A percentile compares a stretch with the other conserved stretches of the same genome.
These are phyloP conservation scores for Camellia oleifera DNA, from an alignment of 179 eudicot genomes.

Conservation along the genomic window DNA sequence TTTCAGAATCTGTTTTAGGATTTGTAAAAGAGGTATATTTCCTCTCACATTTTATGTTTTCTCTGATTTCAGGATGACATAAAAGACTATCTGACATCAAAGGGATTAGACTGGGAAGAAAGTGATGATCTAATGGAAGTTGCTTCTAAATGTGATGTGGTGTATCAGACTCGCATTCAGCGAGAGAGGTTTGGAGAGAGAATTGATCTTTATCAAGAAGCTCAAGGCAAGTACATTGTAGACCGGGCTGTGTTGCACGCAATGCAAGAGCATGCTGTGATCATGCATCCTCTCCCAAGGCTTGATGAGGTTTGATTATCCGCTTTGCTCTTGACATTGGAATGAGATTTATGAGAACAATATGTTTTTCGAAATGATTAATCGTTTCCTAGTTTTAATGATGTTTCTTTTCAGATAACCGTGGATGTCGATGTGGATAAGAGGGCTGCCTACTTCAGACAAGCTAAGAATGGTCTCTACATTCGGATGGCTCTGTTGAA, in stretches of 20 bases:
- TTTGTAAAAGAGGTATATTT: too few relatives aligned
- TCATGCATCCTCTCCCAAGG: conserved; percentile 97
- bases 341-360: neutral
- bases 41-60: neutral
- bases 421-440: conserved; percentile 93
- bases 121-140: conserved; percentile 85
- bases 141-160: conserved; percentile 94
- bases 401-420: conserved; percentile 54
- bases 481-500: conserved; percentile 94
- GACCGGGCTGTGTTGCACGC: conserved; percentile 51
- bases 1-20: too few relatives aligned
- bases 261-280: conserved; percentile 88
- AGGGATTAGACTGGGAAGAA: conserved; percentile 89
- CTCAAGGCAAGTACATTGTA: conserved; percentile 89
- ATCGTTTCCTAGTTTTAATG: neutral
- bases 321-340: neutral
- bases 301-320: conserved; percentile 78
- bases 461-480: conserved; percentile 95
- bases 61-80: conserved; percentile 74
- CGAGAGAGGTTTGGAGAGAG: conserved; percentile 90
- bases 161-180: conserved; percentile 95
- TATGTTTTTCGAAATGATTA: neutral
- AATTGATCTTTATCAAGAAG: conserved; percentile 75
- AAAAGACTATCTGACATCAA: conserved; percentile 71
- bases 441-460: conserved; percentile 97